Conservation (phyloP, 225 moss, liverwort and hornwort genomes). For the Sphagnum tenellum region DNA sequence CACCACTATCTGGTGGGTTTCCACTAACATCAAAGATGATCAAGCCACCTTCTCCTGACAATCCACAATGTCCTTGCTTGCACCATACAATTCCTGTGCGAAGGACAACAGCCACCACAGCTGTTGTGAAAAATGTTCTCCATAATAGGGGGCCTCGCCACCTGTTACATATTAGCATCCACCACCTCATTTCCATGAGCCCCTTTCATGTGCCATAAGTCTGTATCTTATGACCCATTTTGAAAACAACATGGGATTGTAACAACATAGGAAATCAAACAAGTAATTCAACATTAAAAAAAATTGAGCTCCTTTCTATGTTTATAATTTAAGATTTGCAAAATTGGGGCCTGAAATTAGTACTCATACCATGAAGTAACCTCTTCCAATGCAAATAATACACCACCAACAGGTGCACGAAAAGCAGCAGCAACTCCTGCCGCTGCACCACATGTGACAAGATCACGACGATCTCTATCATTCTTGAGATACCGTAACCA, state of each 20-base stretch:
- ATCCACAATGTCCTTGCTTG: conserved; percentile 22
- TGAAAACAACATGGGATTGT: no score
- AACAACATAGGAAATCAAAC: no score
- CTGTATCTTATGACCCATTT: no score
- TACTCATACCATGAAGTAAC: conserved; percentile 34
- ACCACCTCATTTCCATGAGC: no score
- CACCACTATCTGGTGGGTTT: conserved; percentile 1
- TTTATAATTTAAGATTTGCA: no score
- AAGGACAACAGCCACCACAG: conserved; percentile 32
- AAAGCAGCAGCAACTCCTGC: conserved; percentile 53
- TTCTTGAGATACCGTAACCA: conserved; percentile 41
- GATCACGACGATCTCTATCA: conserved; percentile 46
- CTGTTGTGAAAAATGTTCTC: conserved; percentile 48
- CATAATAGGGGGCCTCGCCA: conserved; percentile 44
- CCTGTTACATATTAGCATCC: conserved; percentile 15
- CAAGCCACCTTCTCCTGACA: conserved; percentile 43
- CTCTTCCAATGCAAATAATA: conserved; percentile 50
- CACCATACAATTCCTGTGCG: conserved; percentile 43
- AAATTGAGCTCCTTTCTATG: no score
- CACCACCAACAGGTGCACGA: conserved; percentile 46
- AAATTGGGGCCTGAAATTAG: not conserved
- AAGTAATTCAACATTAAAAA: no score
- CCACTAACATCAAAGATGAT: conserved; percentile 40
- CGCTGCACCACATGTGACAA: conserved; percentile 46
- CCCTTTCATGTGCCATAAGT: no score